Evolutionary conservation across 768 basidiomycete genomes (phyloP).

Genomic region (Pilatotrama ljubarskyi): DNA sequence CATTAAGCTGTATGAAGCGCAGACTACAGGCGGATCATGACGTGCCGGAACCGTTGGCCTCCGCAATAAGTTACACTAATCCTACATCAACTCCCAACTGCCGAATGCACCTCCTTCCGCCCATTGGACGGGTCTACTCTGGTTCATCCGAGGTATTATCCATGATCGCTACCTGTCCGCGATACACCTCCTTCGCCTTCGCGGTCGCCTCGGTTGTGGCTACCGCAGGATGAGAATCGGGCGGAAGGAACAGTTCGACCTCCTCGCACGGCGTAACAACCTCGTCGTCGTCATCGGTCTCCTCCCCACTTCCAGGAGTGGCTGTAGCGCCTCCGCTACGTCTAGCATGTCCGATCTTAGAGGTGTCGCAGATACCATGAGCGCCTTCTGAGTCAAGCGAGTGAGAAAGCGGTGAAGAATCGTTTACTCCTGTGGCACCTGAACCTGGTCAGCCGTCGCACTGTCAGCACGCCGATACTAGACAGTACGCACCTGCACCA

Average conservation of each 20-base stretch:
- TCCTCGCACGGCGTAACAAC: constrained; percentile 10
- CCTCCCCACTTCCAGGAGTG: not conserved
- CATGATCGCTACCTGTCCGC: not conserved
- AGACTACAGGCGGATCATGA: no score
- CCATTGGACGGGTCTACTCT: not conserved
- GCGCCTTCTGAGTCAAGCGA: no score
- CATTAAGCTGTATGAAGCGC: not conserved
- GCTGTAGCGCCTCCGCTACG: not conserved
- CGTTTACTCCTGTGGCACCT: no score
- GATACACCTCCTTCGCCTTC: not conserved
- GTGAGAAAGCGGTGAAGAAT: no score
- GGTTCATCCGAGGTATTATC: not conserved
- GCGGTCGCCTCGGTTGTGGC: not conserved
- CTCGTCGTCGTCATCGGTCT: not conserved
- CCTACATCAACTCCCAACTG: no score
- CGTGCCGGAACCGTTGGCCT: no score
- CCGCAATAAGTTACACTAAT: no score
- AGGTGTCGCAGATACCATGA: no score
- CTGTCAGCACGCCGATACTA: no score
- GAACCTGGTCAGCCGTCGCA: no score
- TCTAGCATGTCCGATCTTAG: no score
- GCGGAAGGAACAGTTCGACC: not conserved
- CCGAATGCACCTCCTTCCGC: not conserved
- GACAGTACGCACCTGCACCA: no score
- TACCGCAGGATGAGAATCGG: not conserved